Evolutionary conservation across 805 yeast species (phyloP).

Genomic region (Candida anglica): DNA sequence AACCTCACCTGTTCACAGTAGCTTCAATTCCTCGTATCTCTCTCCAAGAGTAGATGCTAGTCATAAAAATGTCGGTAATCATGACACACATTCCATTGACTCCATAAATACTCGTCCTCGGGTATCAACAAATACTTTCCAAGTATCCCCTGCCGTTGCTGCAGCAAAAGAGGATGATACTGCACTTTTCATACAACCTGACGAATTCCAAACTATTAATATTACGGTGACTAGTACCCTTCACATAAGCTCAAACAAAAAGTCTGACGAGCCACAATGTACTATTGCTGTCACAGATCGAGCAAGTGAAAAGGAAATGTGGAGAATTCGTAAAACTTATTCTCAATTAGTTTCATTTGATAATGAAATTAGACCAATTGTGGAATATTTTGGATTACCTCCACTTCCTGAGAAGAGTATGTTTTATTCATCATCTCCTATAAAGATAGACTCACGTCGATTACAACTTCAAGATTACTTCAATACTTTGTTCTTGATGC

Average conservation of each 20-base stretch:
- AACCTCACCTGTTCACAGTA: too few species aligned
- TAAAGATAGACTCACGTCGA: slow-evolving; percentile 60
- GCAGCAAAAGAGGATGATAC: too few species aligned
- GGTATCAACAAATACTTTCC: too few species aligned
- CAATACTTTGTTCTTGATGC: slow-evolving; percentile 49
- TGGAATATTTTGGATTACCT: slow-evolving; percentile 53
- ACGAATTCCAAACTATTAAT: slow-evolving; percentile 48
- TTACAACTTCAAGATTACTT: slow-evolving; percentile 57
- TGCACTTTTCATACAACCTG: slow-evolving; percentile 59
- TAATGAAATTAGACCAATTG: slow-evolving; percentile 48
- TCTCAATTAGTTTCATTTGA: slow-evolving; percentile 62
- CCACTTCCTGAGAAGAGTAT: slow-evolving; percentile 58
- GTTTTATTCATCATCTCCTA: slow-evolving; percentile 59
- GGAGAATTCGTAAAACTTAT: slow-evolving; percentile 66
- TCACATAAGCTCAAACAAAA: slow-evolving; percentile 28
- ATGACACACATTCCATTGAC: too few species aligned
- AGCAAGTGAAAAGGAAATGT: slow-evolving; percentile 60
- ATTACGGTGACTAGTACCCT: slow-evolving; percentile 50
- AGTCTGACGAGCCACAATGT: slow-evolving; percentile 55
- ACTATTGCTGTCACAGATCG: slow-evolving; percentile 63
- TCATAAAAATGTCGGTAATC: too few species aligned
- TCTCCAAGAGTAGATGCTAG: too few species aligned
- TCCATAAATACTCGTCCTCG: too few species aligned
- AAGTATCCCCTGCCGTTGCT: too few species aligned
- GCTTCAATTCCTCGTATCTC: too few species aligned